A percentile compares a stretch with the other conserved stretches of the same genome.
Evolutionary conservation across 441 rosid genomes (phyloP).

Genomic region (Capsella rubella): DNA sequence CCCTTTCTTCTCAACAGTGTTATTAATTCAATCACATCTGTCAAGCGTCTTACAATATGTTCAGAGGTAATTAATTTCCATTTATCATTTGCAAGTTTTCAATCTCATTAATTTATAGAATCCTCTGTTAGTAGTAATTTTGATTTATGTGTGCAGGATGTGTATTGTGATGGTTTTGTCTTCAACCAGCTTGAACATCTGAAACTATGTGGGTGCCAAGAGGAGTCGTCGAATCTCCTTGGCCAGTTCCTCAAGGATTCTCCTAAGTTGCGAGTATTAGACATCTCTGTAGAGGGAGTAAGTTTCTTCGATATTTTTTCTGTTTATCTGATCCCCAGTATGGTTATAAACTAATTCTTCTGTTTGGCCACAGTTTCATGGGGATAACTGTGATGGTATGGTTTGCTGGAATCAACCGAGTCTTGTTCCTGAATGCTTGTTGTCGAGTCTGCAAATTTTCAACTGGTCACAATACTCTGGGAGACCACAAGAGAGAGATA

Average conservation of each 20-base stretch:
- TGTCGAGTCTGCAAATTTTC: neutral
- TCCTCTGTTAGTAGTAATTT: neutral
- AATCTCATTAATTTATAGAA: neutral
- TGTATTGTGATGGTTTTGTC: neutral
- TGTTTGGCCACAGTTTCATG: neutral
- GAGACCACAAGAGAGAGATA: neutral
- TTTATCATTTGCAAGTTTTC: neutral
- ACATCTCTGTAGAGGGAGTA: neutral
- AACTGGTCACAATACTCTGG: neutral
- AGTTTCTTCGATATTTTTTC: neutral
- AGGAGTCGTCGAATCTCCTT: neutral
- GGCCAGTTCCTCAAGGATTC: neutral
- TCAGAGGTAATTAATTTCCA: neutral
- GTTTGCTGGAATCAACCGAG: neutral
- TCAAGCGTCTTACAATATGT: constrained; percentile 10
- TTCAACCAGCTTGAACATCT: constrained; percentile 13
- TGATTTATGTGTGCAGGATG: neutral
- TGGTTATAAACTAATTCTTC: neutral
- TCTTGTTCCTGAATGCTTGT: neutral
- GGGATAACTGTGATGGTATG: neutral
- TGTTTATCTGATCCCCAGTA: neutral
- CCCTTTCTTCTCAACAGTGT: fast-evolving
- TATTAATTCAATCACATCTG: neutral
- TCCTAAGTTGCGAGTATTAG: neutral
- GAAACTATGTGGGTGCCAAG: neutral